Base-by-base conservation (phyloP, 805 yeast species). In the Candida oleophila region DNA sequence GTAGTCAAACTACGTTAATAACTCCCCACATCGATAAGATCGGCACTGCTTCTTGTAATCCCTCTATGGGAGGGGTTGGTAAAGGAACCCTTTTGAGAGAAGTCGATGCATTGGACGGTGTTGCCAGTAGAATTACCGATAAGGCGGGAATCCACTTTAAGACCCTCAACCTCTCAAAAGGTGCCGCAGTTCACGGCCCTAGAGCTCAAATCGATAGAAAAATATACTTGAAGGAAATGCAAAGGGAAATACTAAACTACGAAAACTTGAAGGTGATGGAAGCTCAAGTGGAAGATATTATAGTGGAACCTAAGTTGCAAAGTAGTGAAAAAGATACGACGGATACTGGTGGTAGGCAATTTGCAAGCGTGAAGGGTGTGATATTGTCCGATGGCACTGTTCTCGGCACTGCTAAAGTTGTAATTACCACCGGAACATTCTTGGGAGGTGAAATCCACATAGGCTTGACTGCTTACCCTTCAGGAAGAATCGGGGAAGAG, bases 151-250 rank as follows among this genome's bases (percentile, higher is more conserved):
- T 91, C 25, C 96, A 91, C 62, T 94, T 84, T 66, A 89, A 89
- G 58, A 83, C 89, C 50, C 72, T 94, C 51, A 94, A 94, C 62
- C 75, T 84, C 40, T 85, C 96, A 1, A 80, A 89, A 53, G 99
- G 99, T 2, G 87, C 96, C 0, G 99, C 99, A 0, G 98, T 92
- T 1, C 96, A 97, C 89, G 98, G 99, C 0, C 97, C 97, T 5
- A 69, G 99, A 49, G 97, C 97, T 1, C 99, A 94, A 67, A 92
- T 94, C 25, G 99, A 94, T 64, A 73, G 99, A 52, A 71, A 80
- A 39, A 74, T 92, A 1, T 94, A 94, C 62, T 68, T 85, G 55
- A 58, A 62, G 14, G 90, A 87, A 57, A 90, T 94, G 97, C 96
- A 88, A 59, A 56, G 65, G 2, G 83, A 74, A 47, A 71, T 94